These are phyloP conservation scores for Hawksworthiomyces lignivorus DNA, from an alignment of 2,329 filamentous ascomycete genomes.

Conservation along the genomic window DNA sequence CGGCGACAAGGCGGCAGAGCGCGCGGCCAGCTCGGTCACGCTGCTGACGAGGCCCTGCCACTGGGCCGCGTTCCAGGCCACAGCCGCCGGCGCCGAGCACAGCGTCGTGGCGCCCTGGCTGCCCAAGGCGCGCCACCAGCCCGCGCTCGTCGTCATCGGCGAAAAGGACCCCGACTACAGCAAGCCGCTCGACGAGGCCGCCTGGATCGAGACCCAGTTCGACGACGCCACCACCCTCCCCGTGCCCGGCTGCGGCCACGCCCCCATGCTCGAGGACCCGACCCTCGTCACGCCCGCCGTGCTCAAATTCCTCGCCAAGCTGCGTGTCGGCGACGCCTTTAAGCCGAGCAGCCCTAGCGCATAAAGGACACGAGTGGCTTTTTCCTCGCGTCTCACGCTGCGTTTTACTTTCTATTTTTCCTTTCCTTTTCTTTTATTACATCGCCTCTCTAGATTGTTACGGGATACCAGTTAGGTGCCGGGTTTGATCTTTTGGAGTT, in stretches of 20 bases:
- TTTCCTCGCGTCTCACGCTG: no score
- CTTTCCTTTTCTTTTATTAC: no score
- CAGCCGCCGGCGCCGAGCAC: constrained; percentile 10
- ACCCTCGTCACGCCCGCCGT: constrained; percentile 12
- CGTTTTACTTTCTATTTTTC: no score
- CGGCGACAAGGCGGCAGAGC: constrained; percentile 5
- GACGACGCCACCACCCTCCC: constrained; percentile 2
- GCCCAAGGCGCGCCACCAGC: not conserved
- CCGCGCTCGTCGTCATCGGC: constrained; percentile 16
- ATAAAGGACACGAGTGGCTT: not conserved
- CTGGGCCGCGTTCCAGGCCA: constrained; percentile 14
- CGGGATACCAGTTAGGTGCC: no score
- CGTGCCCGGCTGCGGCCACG: constrained; percentile 14
- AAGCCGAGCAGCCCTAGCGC: not conserved
- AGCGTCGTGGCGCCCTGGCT: constrained; percentile 10
- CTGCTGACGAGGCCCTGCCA: constrained; percentile 8
- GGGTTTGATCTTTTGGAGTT: no score
- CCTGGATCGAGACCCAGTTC: constrained; percentile 16
- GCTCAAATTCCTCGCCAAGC: constrained; percentile 8
- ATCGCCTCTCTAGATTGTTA: no score
- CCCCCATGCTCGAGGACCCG: constrained; percentile 15
- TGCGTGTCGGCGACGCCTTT: constrained; percentile 7
- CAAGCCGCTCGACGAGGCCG: constrained; percentile 15
- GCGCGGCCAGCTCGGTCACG: constrained; percentile 6
- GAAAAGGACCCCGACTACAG: constrained; percentile 17